These are phyloP conservation scores for Triticum timopheevii DNA, from an alignment of 176 grass and related monocot genomes.

Conservation along the genomic window DNA sequence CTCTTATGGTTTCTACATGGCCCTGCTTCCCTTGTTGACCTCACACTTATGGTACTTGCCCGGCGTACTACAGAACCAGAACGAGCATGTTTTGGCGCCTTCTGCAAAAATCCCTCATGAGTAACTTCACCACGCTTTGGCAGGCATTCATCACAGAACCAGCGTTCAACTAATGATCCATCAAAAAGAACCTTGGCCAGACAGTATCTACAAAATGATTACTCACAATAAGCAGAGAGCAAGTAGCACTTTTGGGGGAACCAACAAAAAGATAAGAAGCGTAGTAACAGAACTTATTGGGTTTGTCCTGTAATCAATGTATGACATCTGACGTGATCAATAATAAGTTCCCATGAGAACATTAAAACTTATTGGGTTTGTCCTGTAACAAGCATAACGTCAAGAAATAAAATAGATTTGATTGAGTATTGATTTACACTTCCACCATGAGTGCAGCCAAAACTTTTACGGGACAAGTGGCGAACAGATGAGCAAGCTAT, in stretches of 20 bases:
- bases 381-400: neutral
- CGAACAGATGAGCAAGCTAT: neutral
- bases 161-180: slow-evolving; percentile 11
- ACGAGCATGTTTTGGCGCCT: slow-evolving; percentile 1
- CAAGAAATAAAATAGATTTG: slow-evolving; percentile 8
- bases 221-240: neutral
- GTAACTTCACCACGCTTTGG: neutral
- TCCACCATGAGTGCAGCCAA: neutral
- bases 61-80: neutral
- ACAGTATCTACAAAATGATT: slow-evolving; percentile 38
- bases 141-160: slow-evolving; percentile 29
- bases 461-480: neutral
- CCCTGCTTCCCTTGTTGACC: neutral
- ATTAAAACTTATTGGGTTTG: no score
- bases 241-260: neutral
- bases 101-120: slow-evolving; percentile 11
- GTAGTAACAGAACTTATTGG: neutral
- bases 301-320: neutral
- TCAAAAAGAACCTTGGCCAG: slow-evolving; percentile 25
- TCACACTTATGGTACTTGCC: neutral
- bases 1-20: neutral
- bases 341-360: neutral
- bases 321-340: neutral
- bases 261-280: slow-evolving; percentile 17
- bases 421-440: slow-evolving; percentile 14